These are phyloP conservation scores for Alternaria metachromatica DNA, from an alignment of 2,329 filamentous ascomycete genomes.

Conservation along the genomic window DNA sequence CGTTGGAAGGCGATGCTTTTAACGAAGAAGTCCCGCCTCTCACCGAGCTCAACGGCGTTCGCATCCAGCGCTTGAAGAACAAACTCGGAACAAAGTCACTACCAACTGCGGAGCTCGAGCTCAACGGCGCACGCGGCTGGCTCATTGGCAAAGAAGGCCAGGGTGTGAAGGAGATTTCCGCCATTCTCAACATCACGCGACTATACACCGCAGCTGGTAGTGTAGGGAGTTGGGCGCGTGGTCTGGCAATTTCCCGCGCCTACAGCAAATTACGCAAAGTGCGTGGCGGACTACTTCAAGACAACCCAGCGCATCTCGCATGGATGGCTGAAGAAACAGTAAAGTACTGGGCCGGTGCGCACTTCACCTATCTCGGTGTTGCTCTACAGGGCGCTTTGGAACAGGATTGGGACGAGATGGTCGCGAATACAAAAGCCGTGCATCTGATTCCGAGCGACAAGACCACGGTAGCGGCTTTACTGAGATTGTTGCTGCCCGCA, in stretches of 20 bases:
- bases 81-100: slow-evolving; percentile 74
- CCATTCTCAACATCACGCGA: slow-evolving; percentile 71
- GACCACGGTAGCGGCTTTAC: slow-evolving; percentile 13
- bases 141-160: slow-evolving; percentile 70
- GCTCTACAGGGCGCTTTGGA: slow-evolving; percentile 64
- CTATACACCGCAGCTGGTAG: slow-evolving; percentile 64
- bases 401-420: slow-evolving; percentile 44
- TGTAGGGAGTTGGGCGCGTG: slow-evolving; percentile 62
- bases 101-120: slow-evolving; percentile 74
- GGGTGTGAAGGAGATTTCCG: slow-evolving; percentile 72
- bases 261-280: slow-evolving; percentile 65
- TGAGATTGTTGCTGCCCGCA: slow-evolving; percentile 34
- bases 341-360: slow-evolving; percentile 64
- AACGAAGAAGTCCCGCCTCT: slow-evolving; percentile 20
- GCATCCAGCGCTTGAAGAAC: slow-evolving; percentile 72
- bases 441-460: slow-evolving; percentile 31
- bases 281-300: slow-evolving; percentile 54
- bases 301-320: slow-evolving; percentile 64
- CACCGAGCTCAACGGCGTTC: slow-evolving; percentile 68
- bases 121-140: slow-evolving; percentile 51
- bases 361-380: slow-evolving; percentile 62
- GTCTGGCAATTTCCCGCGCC: slow-evolving; percentile 63
- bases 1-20: slow-evolving; percentile 2
- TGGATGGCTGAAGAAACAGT: slow-evolving; percentile 64
- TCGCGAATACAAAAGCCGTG: slow-evolving; percentile 26